phyloP scores from a whole-genome alignment of 768 basidiomycete species.

The Thelephora aurantiotincta region DNA sequence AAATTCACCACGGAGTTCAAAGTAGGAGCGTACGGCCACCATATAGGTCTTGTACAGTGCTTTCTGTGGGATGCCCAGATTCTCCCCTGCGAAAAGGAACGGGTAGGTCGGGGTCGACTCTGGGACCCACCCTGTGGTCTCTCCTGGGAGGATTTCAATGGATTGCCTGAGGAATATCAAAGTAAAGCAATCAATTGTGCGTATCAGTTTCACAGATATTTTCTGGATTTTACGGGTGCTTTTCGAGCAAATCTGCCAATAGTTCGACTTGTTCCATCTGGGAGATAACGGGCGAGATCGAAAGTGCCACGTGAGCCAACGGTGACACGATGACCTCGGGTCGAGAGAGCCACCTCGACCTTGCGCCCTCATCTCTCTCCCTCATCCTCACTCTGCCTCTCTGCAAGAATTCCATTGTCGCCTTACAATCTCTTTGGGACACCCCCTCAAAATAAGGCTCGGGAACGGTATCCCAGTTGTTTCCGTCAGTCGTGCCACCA shows the following conservation, averaged over 20 bases:
- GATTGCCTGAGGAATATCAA: constrained; percentile 21
- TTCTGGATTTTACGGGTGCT: background rate
- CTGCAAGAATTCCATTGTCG: background rate
- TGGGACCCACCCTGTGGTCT: constrained; percentile 29
- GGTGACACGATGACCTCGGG: constrained; percentile 3
- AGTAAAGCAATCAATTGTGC: too few species aligned
- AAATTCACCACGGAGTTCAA: background rate
- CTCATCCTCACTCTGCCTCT: background rate
- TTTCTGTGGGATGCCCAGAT: constrained; percentile 55
- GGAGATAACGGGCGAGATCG: background rate
- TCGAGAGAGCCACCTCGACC: background rate
- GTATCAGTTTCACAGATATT: background rate
- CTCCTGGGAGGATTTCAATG: constrained; percentile 51
- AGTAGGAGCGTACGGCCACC: constrained; percentile 22
- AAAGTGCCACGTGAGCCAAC: constrained; percentile 6
- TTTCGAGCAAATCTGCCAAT: background rate
- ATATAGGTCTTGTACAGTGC: constrained; percentile 38
- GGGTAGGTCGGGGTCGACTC: constrained; percentile 20
- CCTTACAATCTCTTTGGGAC: background rate
- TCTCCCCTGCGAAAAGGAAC: constrained; percentile 39
- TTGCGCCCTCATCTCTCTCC: background rate
- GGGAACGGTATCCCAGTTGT: constrained; percentile 2
- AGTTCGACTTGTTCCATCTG: background rate
- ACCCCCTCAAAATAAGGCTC: constrained; percentile 4
- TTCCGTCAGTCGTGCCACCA: too few species aligned